Evolutionary conservation across 768 basidiomycete species (phyloP).

Genomic region (Rhizopogon vulgaris): DNA sequence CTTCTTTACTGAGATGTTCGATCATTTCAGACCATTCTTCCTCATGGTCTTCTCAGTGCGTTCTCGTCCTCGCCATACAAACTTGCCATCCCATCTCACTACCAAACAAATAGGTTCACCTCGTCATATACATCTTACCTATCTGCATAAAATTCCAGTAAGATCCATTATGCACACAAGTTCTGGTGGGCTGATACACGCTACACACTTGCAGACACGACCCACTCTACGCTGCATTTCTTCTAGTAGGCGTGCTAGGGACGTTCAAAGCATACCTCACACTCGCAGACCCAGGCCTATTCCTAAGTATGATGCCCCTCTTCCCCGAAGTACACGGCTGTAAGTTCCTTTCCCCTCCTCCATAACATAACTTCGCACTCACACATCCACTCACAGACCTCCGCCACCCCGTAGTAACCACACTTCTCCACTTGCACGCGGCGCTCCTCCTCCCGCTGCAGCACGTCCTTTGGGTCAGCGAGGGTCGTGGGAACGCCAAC

Average conservation of each 20-base stretch:
- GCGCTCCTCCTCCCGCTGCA: constrained; percentile 85
- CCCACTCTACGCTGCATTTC: constrained; percentile 70
- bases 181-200: neutral
- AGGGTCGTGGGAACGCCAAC: constrained; percentile 94
- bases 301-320: constrained; percentile 70
- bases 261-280: constrained; percentile 92
- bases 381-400: constrained; percentile 49
- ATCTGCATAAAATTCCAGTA: constrained; percentile 87
- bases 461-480: constrained; percentile 84
- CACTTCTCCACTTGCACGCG: constrained; percentile 78
- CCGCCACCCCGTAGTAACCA: constrained; percentile 77
- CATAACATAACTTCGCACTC: neutral
- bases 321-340: constrained; percentile 84
- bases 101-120: constrained; percentile 52
- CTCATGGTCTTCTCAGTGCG: constrained; percentile 87
- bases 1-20: constrained; percentile 99
- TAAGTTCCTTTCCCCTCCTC: constrained; percentile 33
- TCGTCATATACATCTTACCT: constrained; percentile 76
- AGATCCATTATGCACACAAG: neutral
- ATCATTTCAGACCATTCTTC: constrained; percentile 95
- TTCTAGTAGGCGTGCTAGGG: constrained; percentile 71
- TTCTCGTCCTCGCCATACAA: neutral
- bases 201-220: constrained; percentile 55
- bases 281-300: constrained; percentile 83
- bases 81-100: neutral